Percentiles rank a stretch among this genome's conserved stretches.
Conservation (phyloP, 2,329 filamentous ascomycete species). For the Monosporascus sp. region DNA sequence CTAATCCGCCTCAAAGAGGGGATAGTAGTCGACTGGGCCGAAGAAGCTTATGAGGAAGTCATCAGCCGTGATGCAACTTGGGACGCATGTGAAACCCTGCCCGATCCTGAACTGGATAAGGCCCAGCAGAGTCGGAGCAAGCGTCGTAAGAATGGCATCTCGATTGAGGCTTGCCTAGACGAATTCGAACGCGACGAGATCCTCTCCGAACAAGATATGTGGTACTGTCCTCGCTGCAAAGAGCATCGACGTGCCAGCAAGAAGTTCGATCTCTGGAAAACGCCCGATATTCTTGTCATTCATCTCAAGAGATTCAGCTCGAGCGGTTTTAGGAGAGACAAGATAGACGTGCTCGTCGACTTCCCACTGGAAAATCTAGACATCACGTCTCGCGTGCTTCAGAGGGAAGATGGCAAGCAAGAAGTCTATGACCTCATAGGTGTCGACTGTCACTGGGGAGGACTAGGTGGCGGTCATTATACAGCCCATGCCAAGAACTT, state of each 20-base stretch:
- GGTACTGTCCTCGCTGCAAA: constrained; percentile 96
- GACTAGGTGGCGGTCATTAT: constrained; percentile 91
- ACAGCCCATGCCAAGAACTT: constrained; percentile 94
- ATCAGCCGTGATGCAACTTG: constrained; percentile 61
- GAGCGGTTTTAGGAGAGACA: constrained; percentile 75
- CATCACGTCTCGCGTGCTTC: constrained; percentile 70
- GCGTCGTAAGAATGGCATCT: constrained; percentile 70
- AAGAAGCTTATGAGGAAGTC: constrained; percentile 62
- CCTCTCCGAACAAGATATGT: constrained; percentile 90
- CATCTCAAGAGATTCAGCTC: constrained; percentile 95
- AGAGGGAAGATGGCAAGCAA: constrained; percentile 73
- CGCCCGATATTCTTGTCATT: constrained; percentile 88
- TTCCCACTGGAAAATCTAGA: constrained; percentile 88
- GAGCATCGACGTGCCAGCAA: constrained; percentile 89
- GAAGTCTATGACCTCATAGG: constrained; percentile 90
- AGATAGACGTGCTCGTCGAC: constrained; percentile 84
- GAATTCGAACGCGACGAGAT: constrained; percentile 95
- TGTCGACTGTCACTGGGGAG: constrained; percentile 93
- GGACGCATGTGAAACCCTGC: constrained; percentile 43
- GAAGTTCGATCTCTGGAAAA: constrained; percentile 95
- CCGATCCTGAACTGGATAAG: constrained; percentile 60
- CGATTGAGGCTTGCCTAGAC: constrained; percentile 82
- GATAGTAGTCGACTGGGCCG: constrained; percentile 80
- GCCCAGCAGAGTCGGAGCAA: constrained; percentile 57
- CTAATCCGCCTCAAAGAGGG: constrained; percentile 77